Evolutionary conservation across 108 stramenopile genomes (phyloP).

Genomic region (Pseudonitzschia multiseries): DNA sequence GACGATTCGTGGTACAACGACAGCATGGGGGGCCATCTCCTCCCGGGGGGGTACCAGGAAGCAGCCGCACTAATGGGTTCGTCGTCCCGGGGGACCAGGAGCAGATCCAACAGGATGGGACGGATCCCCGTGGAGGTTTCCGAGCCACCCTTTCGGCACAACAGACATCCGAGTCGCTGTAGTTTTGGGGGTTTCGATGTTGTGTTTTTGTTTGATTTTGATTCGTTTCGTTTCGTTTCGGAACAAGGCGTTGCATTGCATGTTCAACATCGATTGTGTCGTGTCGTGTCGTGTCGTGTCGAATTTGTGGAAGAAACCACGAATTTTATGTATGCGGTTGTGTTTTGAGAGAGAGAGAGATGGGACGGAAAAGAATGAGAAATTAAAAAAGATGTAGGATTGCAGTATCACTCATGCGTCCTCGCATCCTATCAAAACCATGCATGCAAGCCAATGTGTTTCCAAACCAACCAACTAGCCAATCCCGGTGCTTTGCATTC

Average conservation of each 20-base stretch:
- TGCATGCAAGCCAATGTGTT: too few species aligned
- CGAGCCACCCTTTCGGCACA: conserved; percentile 60
- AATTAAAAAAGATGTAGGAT: too few species aligned
- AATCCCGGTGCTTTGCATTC: too few species aligned
- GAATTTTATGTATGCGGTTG: too few species aligned
- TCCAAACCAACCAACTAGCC: too few species aligned
- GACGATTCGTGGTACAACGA: not conserved
- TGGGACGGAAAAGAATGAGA: too few species aligned
- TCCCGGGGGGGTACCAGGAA: not conserved
- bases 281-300: too few species aligned
- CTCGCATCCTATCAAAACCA: too few species aligned
- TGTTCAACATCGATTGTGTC: not conserved
- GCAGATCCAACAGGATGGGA: conserved; percentile 80
- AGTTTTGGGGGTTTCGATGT: not conserved
- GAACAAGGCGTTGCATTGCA: not conserved
- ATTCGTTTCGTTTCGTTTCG: not conserved
- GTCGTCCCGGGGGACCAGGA: conserved; percentile 73
- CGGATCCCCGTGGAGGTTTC: conserved; percentile 85
- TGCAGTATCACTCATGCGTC: too few species aligned
- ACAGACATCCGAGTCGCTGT: conserved; percentile 64
- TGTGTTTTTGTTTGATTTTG: too few species aligned
- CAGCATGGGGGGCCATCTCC: not conserved
- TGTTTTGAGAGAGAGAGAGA: too few species aligned
- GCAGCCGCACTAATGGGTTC: conserved; percentile 9
- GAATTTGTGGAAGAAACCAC: not conserved